phyloP scores from a whole-genome alignment of 306 rosid species.

The Vigna unguiculata region DNA sequence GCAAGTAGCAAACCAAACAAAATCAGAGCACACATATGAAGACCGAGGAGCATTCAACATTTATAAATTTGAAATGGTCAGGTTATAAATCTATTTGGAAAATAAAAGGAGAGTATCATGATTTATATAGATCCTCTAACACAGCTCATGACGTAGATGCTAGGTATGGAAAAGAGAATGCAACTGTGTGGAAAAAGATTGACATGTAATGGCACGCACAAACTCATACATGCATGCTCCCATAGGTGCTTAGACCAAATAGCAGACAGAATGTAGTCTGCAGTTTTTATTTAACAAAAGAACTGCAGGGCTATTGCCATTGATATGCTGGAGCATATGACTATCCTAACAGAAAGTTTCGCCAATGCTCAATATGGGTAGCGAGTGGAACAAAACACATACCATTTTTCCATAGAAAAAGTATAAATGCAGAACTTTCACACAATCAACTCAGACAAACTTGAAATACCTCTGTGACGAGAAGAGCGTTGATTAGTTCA shows the following conservation, averaged over 20 bases:
- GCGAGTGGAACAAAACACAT: slow-evolving; percentile 16
- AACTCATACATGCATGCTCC: no score
- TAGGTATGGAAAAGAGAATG: background rate
- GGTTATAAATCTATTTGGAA: background rate
- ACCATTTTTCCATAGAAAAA: background rate
- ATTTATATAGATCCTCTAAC: background rate
- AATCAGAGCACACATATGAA: background rate
- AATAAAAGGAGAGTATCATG: background rate
- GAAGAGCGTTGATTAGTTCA: slow-evolving; percentile 76
- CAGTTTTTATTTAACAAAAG: background rate
- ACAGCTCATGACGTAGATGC: background rate
- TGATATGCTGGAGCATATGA: slow-evolving; percentile 14
- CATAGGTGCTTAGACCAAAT: slow-evolving; percentile 1
- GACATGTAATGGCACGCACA: background rate
- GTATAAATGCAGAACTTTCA: slow-evolving; percentile 1
- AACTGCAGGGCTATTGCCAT: background rate
- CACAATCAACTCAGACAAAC: slow-evolving; percentile 26
- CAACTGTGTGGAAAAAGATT: slow-evolving; percentile 7
- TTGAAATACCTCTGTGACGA: slow-evolving; percentile 75
- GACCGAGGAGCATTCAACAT: background rate
- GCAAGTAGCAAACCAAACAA: slow-evolving; percentile 2
- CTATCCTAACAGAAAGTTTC: background rate
- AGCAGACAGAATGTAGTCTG: background rate
- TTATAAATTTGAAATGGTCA: background rate
- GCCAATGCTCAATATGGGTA: background rate